Conservation (phyloP, 345 rosid species). For the Jatropha curcas region DNA sequence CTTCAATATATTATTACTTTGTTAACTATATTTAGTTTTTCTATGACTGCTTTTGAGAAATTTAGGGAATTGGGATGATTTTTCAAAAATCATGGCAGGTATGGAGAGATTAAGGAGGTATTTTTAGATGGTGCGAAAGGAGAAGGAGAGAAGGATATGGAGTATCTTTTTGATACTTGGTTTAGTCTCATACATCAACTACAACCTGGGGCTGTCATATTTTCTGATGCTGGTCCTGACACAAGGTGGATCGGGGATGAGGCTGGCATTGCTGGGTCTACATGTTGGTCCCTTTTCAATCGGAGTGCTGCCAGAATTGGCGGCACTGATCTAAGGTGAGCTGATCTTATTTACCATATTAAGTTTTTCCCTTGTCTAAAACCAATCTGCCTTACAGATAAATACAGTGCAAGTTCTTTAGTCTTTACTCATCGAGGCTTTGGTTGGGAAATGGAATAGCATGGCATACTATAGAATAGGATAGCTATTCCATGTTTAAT, state of each 20-base stretch:
- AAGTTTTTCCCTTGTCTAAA: neutral
- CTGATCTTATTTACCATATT: slow-evolving; percentile 7
- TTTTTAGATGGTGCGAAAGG: slow-evolving; percentile 88
- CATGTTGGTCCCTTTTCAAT: slow-evolving; percentile 89
- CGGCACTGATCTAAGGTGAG: slow-evolving; percentile 61
- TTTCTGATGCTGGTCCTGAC: slow-evolving; percentile 88
- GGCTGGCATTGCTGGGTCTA: slow-evolving; percentile 61
- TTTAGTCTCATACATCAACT: slow-evolving; percentile 75
- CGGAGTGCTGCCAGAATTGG: slow-evolving; percentile 59
- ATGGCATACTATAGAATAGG: too few relatives aligned
- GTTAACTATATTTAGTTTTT: neutral
- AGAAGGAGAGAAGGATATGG: slow-evolving; percentile 73
- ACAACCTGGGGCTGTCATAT: slow-evolving; percentile 72
- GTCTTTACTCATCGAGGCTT: neutral
- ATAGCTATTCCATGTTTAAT: too few relatives aligned
- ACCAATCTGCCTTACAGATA: neutral
- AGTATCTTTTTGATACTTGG: slow-evolving; percentile 75
- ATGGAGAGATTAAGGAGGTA: slow-evolving; percentile 81
- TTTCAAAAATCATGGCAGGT: slow-evolving; percentile 39
- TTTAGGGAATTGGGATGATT: neutral
- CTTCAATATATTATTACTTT: neutral
- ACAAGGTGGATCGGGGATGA: slow-evolving; percentile 84
- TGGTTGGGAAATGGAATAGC: too few relatives aligned
- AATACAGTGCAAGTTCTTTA: neutral
- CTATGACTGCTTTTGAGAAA: neutral